These are phyloP conservation scores for Clavispora phyllophila DNA, from an alignment of 805 yeast genomes.

Conservation along the genomic window DNA sequence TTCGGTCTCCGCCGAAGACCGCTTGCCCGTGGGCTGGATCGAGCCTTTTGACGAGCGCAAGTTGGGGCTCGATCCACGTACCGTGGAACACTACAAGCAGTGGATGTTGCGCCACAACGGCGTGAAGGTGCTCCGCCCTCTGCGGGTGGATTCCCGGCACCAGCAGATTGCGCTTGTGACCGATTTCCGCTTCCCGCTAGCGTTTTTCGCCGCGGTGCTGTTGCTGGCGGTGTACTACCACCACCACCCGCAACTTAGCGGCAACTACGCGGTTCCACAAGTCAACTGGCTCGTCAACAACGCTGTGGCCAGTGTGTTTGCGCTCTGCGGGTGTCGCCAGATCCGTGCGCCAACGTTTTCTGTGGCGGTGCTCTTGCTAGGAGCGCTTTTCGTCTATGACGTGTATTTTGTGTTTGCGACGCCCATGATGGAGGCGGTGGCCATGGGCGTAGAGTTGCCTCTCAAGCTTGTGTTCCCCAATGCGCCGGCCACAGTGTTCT, in stretches of 20 bases:
- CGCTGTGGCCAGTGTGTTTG: conserved; percentile 36
- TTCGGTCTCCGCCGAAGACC: conserved; percentile 34
- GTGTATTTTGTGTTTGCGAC: conserved; percentile 64
- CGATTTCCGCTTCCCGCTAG: conserved; percentile 15
- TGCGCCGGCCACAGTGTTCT: conserved; percentile 1
- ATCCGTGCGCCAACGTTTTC: conserved; percentile 40
- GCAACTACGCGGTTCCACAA: conserved; percentile 3
- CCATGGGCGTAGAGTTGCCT: conserved; percentile 51
- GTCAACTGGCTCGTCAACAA: conserved; percentile 46
- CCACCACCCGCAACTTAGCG: conserved; percentile 10
- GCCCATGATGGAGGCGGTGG: conserved; percentile 58
- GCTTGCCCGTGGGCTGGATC: conserved; percentile 35
- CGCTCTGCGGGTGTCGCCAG: conserved; percentile 38
- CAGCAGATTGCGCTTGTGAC: conserved; percentile 17
- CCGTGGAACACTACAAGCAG: conserved; percentile 6
- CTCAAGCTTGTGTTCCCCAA: conserved; percentile 44
- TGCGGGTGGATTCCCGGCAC: conserved; percentile 25
- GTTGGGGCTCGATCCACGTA: conserved; percentile 1
- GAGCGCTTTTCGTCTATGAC: conserved; percentile 55
- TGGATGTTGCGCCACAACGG: conserved; percentile 12
- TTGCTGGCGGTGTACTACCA: conserved; percentile 13
- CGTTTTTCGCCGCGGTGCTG: conserved; percentile 12
- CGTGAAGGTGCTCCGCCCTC: conserved; percentile 12
- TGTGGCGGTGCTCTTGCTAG: conserved; percentile 41
- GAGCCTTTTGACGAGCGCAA: conserved; percentile 9